These are phyloP conservation scores for Hypoxylon sp. DNA, from an alignment of 2,329 filamentous ascomycete genomes.

Conservation along the genomic window DNA sequence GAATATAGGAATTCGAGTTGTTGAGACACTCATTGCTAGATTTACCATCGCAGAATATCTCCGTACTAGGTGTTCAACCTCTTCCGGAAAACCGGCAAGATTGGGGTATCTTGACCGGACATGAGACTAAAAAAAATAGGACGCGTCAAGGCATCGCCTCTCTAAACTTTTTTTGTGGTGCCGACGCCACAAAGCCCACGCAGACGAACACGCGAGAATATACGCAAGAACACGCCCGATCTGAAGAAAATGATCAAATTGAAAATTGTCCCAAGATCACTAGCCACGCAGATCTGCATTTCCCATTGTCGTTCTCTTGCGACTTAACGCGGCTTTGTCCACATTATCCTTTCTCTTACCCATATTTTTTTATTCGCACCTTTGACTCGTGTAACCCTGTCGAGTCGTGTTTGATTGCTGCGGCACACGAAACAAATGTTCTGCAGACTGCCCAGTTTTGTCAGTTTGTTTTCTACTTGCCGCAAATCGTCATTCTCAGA, in stretches of 20 bases:
- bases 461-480: conserved; percentile 10
- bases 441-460: conserved; percentile 15
- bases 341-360: conserved; percentile 12
- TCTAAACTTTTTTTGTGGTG: conserved; percentile 13
- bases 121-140: conserved; percentile 9
- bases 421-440: conserved; percentile 32
- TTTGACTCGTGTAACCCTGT: conserved; percentile 5
- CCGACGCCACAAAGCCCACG: conserved; percentile 40
- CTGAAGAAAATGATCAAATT: conserved; percentile 16
- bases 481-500: conserved; percentile 2
- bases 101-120: conserved; percentile 2
- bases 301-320: conserved; percentile 24
- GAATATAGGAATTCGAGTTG: not conserved
- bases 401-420: conserved; percentile 36
- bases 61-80: not conserved
- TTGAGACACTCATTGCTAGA: not conserved
- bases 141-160: conserved; percentile 42
- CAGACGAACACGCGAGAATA: conserved; percentile 23
- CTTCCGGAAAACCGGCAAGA: conserved; percentile 20
- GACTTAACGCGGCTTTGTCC: conserved; percentile 26
- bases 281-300: conserved; percentile 40
- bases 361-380: conserved; percentile 5
- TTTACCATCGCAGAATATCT: conserved; percentile 2
- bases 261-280: conserved; percentile 16
- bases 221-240: conserved; percentile 27